Conservation (phyloP, 106 monocot species). For the Dactylorhiza incarnata region DNA sequence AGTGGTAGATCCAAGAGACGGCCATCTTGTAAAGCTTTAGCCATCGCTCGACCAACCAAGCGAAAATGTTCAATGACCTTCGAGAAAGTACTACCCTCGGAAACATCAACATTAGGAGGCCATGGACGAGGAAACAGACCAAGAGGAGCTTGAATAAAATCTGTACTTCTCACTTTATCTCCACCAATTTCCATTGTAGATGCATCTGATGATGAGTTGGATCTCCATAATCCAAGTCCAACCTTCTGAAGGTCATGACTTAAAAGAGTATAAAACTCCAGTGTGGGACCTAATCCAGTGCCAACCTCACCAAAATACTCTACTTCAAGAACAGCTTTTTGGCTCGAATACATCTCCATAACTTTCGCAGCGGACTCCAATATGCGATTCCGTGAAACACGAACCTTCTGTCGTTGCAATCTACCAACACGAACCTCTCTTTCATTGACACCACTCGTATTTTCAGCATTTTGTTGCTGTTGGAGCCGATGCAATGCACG, state of each 20-base stretch:
- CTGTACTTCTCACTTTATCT: constrained; percentile 17
- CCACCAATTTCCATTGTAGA: constrained; percentile 48
- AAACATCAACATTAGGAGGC: constrained; percentile 55
- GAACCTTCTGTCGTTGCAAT: constrained; percentile 92
- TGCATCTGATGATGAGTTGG: constrained; percentile 28
- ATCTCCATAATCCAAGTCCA: constrained; percentile 80
- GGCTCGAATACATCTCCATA: constrained; percentile 98
- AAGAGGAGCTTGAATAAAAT: constrained; percentile 63
- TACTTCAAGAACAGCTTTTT: constrained; percentile 96
- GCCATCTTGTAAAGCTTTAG: constrained; percentile 95
- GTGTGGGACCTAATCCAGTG: constrained; percentile 89
- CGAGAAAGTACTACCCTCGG: constrained; percentile 62
- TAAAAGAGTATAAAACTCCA: constrained; percentile 96
- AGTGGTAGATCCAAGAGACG: constrained; percentile 80
- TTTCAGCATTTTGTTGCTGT: constrained; percentile 81
- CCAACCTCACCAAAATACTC: constrained; percentile 99
- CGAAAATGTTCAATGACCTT: constrained; percentile 87
- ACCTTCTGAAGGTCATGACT: constrained; percentile 91
- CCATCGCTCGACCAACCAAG: constrained; percentile 76
- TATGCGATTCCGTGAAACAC: constrained; percentile 91
- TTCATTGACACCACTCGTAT: constrained; percentile 48
- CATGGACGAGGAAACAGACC: constrained; percentile 92
- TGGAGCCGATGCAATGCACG: constrained; percentile 94
- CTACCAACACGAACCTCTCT: constrained; percentile 89
- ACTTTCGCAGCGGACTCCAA: constrained; percentile 95